Conservation (phyloP, 1,284 basidiomycete genomes). For the Pholiota adiposa region DNA sequence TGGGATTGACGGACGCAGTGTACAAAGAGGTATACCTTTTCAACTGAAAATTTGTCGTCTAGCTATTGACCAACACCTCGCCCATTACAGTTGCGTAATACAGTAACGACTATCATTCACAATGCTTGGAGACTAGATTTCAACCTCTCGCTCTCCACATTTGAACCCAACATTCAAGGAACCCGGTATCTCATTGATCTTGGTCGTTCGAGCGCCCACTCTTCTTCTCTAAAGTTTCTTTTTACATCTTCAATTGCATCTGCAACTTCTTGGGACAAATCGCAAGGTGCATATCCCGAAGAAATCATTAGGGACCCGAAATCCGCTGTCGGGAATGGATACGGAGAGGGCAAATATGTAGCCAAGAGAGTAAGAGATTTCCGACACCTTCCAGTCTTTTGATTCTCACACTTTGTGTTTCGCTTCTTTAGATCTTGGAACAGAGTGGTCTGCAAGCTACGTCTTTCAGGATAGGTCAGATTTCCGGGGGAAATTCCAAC, state of each 20-base stretch:
- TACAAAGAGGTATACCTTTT: slow-evolving; percentile 30
- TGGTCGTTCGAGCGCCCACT: slow-evolving; percentile 32
- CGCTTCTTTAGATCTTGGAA: slow-evolving; percentile 24
- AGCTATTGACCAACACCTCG: neutral
- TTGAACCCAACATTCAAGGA: slow-evolving; percentile 39
- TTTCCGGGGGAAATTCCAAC: slow-evolving; percentile 38
- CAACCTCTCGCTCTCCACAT: slow-evolving; percentile 26
- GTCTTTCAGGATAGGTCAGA: slow-evolving; percentile 46
- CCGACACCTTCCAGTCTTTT: neutral
- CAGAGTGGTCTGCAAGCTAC: slow-evolving; percentile 28
- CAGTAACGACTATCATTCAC: slow-evolving; percentile 38
- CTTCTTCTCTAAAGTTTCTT: slow-evolving; percentile 14
- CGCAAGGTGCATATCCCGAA: slow-evolving; percentile 30
- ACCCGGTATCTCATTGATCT: slow-evolving; percentile 34
- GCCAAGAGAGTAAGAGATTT: slow-evolving; percentile 34
- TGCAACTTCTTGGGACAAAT: slow-evolving; percentile 35
- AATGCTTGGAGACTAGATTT: slow-evolving; percentile 49
- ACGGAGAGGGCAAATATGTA: slow-evolving; percentile 36
- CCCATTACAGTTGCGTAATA: slow-evolving; percentile 15
- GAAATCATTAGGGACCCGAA: slow-evolving; percentile 25
- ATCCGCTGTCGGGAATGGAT: slow-evolving; percentile 31
- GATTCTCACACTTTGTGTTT: neutral
- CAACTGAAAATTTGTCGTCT: too few species aligned
- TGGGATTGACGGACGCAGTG: slow-evolving; percentile 31
- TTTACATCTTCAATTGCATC: slow-evolving; percentile 27